These are phyloP conservation scores for Carex pumila DNA, from an alignment of 176 grass and related monocot genomes.

Conservation along the genomic window DNA sequence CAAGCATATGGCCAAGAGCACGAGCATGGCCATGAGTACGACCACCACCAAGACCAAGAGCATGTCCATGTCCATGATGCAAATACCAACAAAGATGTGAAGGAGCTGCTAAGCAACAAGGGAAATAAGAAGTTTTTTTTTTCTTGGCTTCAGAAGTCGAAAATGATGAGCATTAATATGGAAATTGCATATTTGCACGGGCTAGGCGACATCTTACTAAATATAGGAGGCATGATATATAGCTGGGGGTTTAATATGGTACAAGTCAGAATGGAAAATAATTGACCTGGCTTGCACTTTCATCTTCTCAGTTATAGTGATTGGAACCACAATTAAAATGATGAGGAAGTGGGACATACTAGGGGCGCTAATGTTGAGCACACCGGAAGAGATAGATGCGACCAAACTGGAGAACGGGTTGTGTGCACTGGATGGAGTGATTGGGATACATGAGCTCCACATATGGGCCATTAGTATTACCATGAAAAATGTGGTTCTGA, in stretches of 20 bases:
- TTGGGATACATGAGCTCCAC: conserved; percentile 82
- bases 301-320: conserved; percentile 77
- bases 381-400: conserved; percentile 69
- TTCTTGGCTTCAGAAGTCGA: too few relatives aligned
- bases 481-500: conserved; percentile 77
- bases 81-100: too few relatives aligned
- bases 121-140: too few relatives aligned
- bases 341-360: conserved; percentile 82
- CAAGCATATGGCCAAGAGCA: not conserved
- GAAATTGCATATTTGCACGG: conserved; percentile 90
- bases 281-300: conserved; percentile 95
- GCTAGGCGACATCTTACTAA: conserved; percentile 82
- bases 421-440: conserved; percentile 59
- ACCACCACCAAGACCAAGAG: not conserved
- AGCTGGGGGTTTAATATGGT: conserved; percentile 96
- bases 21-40: conserved; percentile 36
- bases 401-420: conserved; percentile 70
- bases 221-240: conserved; percentile 85
- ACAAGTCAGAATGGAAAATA: conserved; percentile 95
- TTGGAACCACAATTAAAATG: conserved; percentile 77
- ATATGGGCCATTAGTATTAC: conserved; percentile 99
- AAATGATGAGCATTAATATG: conserved; percentile 71
- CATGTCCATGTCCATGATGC: too few relatives aligned
- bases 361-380: conserved; percentile 93
- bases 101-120: too few relatives aligned